A percentile compares a stretch with the other conserved stretches of the same genome.
These are phyloP conservation scores for Sorghum bicolor DNA, from an alignment of 176 grass and related monocot genomes.

Conservation along the genomic window DNA sequence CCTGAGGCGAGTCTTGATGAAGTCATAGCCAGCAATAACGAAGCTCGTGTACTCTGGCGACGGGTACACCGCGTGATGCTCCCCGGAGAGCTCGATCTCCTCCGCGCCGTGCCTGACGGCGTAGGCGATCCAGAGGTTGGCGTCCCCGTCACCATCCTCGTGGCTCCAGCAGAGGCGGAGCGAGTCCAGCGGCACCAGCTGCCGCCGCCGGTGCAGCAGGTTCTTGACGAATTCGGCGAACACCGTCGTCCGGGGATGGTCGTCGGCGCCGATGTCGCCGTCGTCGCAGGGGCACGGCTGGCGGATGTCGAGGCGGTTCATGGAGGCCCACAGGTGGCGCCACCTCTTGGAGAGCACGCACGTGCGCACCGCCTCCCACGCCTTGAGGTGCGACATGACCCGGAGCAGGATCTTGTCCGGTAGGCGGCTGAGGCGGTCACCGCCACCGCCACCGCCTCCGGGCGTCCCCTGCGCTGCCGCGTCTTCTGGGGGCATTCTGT, in stretches of 20 bases:
- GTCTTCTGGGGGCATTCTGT: constrained; percentile 12
- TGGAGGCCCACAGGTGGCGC: constrained; percentile 3
- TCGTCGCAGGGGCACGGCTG: not conserved
- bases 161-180: constrained; percentile 33
- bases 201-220: not conserved
- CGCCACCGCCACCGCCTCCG: not conserved
- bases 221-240: constrained; percentile 2
- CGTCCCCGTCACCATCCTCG: not conserved
- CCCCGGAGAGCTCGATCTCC: constrained; percentile 13
- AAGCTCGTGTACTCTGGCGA: not conserved
- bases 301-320: constrained; percentile 16
- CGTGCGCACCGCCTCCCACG: constrained; percentile 37
- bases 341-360: constrained; percentile 1
- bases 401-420: not conserved
- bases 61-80: not conserved
- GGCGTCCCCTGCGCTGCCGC: not conserved
- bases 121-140: constrained; percentile 1
- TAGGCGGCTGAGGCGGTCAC: not conserved
- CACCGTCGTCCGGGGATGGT: not conserved
- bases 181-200: not conserved
- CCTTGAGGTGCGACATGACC: constrained; percentile 6
- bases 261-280: too few relatives aligned
- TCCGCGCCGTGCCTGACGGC: not conserved
- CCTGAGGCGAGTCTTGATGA: not conserved
- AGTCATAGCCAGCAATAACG: not conserved